phyloP scores from a whole-genome alignment of 2,329 filamentous ascomycete genomes.

The Colletotrichum sansevieriae region DNA sequence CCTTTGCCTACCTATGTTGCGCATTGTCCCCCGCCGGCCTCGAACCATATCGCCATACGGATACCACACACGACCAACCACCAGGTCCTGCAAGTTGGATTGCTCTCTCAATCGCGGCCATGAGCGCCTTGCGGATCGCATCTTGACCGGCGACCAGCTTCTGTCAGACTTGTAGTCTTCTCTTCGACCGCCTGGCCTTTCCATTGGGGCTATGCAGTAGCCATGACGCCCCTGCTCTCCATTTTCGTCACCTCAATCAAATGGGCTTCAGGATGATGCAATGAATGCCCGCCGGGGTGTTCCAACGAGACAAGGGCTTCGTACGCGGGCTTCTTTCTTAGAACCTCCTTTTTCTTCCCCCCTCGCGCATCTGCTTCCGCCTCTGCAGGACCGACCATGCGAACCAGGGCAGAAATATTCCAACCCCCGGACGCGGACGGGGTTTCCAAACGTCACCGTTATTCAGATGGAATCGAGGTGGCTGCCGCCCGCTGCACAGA shows the following conservation, averaged over 20 bases:
- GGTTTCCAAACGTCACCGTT: slow-evolving; percentile 33
- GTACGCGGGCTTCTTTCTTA: slow-evolving; percentile 7
- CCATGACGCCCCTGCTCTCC: neutral
- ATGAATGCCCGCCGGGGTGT: slow-evolving; percentile 8
- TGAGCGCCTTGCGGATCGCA: neutral
- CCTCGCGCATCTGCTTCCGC: neutral
- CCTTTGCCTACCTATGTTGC: slow-evolving; percentile 2
- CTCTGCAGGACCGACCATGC: slow-evolving; percentile 20
- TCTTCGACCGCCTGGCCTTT: neutral
- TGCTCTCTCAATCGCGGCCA: neutral
- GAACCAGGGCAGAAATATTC: slow-evolving; percentile 27
- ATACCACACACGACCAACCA: too few species aligned
- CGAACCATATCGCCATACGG: neutral
- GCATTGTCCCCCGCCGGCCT: neutral
- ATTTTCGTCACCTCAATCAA: slow-evolving; percentile 15
- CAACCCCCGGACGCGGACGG: slow-evolving; percentile 14
- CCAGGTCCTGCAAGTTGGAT: neutral
- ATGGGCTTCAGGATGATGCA: slow-evolving; percentile 23
- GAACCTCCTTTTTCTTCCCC: neutral
- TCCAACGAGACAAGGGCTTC: neutral
- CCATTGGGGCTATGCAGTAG: neutral
- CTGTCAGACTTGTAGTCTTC: neutral
- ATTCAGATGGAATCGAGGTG: slow-evolving; percentile 37
- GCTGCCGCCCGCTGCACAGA: slow-evolving; percentile 25
- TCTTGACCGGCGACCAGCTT: slow-evolving; percentile 11